Base-by-base conservation (phyloP, 768 basidiomycete genomes). In the Boletus coccyginus region DNA sequence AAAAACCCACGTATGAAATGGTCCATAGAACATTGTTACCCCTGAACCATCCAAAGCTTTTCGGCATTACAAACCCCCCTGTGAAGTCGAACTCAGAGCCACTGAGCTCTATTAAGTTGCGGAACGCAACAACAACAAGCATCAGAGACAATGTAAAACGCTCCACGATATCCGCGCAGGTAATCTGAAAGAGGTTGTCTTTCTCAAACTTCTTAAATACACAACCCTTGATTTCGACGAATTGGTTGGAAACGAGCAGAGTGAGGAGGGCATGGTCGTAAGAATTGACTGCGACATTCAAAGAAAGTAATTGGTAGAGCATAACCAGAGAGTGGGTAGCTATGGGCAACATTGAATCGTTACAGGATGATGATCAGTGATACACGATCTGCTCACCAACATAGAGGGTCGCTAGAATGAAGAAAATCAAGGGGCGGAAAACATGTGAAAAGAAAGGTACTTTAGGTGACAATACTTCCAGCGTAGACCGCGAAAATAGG, bases 131-230 rank as follows among this genome's bases (percentile, higher is more conserved):
- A 32, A 92, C 85, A 42, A 81, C 78, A 3, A 99, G 82, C 95
- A 98, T 98, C 17, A 98, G 74, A 5, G 85, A 80, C 5, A 99
- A 81, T 1, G 92, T 93, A 65, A 98, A 99, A 1, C 97, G 87
- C 70, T 99, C 97, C 21, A 98, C 97, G 59, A 99, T 98, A 69
- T 99, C 97, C 60, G 97, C 97, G 63, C 97, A 99, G 46, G 94
- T 95, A 57, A 99, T 95, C 72, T 99, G 97, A 70, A 99, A 98
- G 10, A 99, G 81, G 67, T 91, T 98, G 66, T 99, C 97, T 70
- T 98, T 99, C 70, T 98, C 97, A 65, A 99, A 98, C 69, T 90
- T 98, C 74, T 98, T 99, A 84, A 99, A 99, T 2, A 99, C 97
- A 68, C 92, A 94, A 35, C 96, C 95, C 74, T 99, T 99, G 73